These are phyloP conservation scores for Candida krabiensis DNA, from an alignment of 805 yeast species.

Conservation along the genomic window DNA sequence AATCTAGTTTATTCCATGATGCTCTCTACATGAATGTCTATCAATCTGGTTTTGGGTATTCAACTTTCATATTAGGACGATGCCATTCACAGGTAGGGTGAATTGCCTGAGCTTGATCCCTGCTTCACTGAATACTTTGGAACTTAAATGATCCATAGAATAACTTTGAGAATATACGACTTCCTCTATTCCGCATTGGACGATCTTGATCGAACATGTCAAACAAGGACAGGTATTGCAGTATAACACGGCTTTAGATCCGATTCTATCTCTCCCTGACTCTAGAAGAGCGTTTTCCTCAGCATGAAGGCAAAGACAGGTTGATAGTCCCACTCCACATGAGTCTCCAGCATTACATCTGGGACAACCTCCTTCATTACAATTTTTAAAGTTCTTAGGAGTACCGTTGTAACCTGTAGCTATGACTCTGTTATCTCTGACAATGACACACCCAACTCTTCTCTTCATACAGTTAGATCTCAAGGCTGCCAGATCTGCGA, in stretches of 20 bases:
- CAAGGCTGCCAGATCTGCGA: slow-evolving; percentile 90
- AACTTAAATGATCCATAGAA: slow-evolving; percentile 84
- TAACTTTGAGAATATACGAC: slow-evolving; percentile 93
- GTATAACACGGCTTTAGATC: slow-evolving; percentile 63
- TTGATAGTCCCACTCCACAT: slow-evolving; percentile 64
- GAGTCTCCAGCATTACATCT: slow-evolving; percentile 77
- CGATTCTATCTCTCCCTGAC: slow-evolving; percentile 87
- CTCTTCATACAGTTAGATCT: slow-evolving; percentile 97
- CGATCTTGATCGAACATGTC: slow-evolving; percentile 93
- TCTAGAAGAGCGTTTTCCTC: slow-evolving; percentile 95
- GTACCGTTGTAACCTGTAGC: slow-evolving; percentile 99
- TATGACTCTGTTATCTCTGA: slow-evolving; percentile 77
- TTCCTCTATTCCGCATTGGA: slow-evolving; percentile 86
- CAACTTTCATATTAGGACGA: slow-evolving; percentile 16
- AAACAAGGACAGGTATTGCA: slow-evolving; percentile 98
- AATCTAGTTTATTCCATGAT: too few relatives aligned
- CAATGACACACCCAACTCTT: slow-evolving; percentile 94
- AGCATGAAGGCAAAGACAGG: slow-evolving; percentile 94
- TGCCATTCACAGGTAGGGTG: slow-evolving; percentile 36
- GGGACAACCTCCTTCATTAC: slow-evolving; percentile 94
- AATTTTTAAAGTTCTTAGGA: slow-evolving; percentile 81
- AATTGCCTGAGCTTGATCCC: slow-evolving; percentile 70
- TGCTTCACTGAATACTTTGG: slow-evolving; percentile 69
- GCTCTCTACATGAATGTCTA: not conserved
- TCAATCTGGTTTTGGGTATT: too few relatives aligned